Percentiles rank a stretch among this genome's conserved stretches.
These are phyloP conservation scores for Aspergillus sparsus DNA, from an alignment of 495 filamentous ascomycete genomes.

Conservation along the genomic window DNA sequence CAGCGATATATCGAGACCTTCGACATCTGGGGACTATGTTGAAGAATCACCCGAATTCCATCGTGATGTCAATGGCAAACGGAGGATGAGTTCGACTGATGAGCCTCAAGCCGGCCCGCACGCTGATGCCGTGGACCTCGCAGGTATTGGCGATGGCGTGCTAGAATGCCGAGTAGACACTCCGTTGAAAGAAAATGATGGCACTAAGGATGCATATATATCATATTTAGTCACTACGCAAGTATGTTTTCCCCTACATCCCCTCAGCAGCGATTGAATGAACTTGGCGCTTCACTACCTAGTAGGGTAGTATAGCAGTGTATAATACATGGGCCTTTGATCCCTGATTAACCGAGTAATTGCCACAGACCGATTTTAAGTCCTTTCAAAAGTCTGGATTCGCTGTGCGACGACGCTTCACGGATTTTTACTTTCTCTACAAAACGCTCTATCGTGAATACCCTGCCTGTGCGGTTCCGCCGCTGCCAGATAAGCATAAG, in stretches of 20 bases:
- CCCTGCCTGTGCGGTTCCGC: slow-evolving; percentile 88
- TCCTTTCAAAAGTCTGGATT: slow-evolving; percentile 81
- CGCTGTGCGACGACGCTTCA: slow-evolving; percentile 83
- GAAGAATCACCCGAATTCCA: slow-evolving; percentile 36
- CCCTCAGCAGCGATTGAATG: too few species aligned
- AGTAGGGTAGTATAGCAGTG: background rate
- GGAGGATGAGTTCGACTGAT: slow-evolving; percentile 49
- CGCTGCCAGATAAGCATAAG: slow-evolving; percentile 96
- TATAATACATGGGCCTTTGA: background rate
- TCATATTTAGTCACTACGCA: slow-evolving; percentile 91
- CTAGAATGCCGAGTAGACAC: slow-evolving; percentile 80
- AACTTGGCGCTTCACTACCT: slow-evolving; percentile 9
- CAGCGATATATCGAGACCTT: slow-evolving; percentile 51
- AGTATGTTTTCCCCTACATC: slow-evolving; percentile 51
- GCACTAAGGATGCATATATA: slow-evolving; percentile 96
- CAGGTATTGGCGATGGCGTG: slow-evolving; percentile 72
- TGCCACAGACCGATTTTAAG: slow-evolving; percentile 79
- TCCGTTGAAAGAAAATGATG: slow-evolving; percentile 90
- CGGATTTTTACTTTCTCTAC: slow-evolving; percentile 96
- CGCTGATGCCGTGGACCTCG: slow-evolving; percentile 61
- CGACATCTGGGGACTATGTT: slow-evolving; percentile 46
- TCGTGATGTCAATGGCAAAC: slow-evolving; percentile 54
- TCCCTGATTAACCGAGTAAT: slow-evolving; percentile 20
- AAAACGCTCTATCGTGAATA: slow-evolving; percentile 85
- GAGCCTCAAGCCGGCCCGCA: slow-evolving; percentile 55